Conservation (phyloP, 805 yeast species). For the Huiozyma sinensis region DNA sequence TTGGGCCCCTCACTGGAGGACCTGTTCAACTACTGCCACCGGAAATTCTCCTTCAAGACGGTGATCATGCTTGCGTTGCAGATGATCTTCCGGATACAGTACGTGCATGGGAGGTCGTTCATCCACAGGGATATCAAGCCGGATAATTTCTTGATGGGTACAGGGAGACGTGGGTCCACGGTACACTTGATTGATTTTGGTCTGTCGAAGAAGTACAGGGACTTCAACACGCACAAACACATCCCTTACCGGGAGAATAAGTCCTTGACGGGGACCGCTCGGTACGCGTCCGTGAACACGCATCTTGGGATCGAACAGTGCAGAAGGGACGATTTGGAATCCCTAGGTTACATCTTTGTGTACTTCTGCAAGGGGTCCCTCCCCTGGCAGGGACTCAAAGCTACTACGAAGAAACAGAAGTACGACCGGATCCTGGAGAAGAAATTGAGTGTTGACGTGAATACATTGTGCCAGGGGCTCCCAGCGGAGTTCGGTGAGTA, state of each 20-base stretch:
- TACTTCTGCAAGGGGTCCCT: slow-evolving; percentile 92
- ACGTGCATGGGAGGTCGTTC: slow-evolving; percentile 89
- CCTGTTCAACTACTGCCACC: slow-evolving; percentile 88
- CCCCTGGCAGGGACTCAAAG: slow-evolving; percentile 98
- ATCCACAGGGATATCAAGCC: slow-evolving; percentile 83
- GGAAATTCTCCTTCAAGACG: slow-evolving; percentile 88
- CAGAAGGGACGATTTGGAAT: slow-evolving; percentile 93
- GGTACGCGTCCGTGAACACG: slow-evolving; percentile 92
- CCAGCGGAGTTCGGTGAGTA: slow-evolving; percentile 87
- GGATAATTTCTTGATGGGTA: slow-evolving; percentile 77
- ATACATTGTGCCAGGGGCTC: slow-evolving; percentile 83
- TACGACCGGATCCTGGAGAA: slow-evolving; percentile 95
- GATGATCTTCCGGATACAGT: slow-evolving; percentile 86
- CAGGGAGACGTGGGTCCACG: slow-evolving; percentile 90
- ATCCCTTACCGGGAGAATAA: slow-evolving; percentile 96
- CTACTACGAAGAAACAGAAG: slow-evolving; percentile 96
- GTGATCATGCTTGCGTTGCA: slow-evolving; percentile 91
- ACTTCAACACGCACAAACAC: slow-evolving; percentile 88
- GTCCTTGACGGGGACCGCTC: slow-evolving; percentile 96
- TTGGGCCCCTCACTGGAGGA: slow-evolving; percentile 95
- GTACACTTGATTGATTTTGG: slow-evolving; percentile 94
- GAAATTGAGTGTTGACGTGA: slow-evolving; percentile 85
- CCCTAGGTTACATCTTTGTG: slow-evolving; percentile 87
- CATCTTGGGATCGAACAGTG: slow-evolving; percentile 96
- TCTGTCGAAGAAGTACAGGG: slow-evolving; percentile 86